A percentile compares a stretch with the other conserved stretches of the same genome.
phyloP scores from a whole-genome alignment of 345 rosid species.

The Euphorbia tirucalli region DNA sequence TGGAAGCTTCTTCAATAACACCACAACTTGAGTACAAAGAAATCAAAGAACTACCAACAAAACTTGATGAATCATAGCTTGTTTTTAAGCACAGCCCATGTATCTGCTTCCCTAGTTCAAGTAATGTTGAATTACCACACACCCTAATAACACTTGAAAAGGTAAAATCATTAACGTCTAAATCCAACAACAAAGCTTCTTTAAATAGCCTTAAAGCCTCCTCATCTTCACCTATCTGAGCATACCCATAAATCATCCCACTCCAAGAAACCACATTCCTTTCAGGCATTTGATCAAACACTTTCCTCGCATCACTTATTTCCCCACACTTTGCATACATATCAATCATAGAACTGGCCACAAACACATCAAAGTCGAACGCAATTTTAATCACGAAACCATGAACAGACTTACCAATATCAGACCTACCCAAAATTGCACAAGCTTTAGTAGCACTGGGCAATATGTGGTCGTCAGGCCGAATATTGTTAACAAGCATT shows the following conservation, averaged over 20 bases:
- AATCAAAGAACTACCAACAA: conserved; percentile 76
- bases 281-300: conserved; percentile 83
- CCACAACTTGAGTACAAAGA: conserved; percentile 83
- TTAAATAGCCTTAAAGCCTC: conserved; percentile 72
- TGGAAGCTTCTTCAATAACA: conserved; percentile 57
- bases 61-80: conserved; percentile 59
- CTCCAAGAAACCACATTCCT: conserved; percentile 92
- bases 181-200: conserved; percentile 45
- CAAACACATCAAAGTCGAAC: conserved; percentile 63
- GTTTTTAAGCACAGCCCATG: conserved; percentile 79
- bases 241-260: conserved; percentile 83
- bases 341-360: conserved; percentile 76
- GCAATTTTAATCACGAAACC: conserved; percentile 60
- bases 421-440: conserved; percentile 55
- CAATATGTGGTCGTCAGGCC: conserved; percentile 73
- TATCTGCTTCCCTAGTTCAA: conserved; percentile 82
- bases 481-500: conserved; percentile 42
- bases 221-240: conserved; percentile 67
- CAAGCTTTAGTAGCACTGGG: conserved; percentile 80
- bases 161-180: conserved; percentile 80
- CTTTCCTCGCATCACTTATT: conserved; percentile 49
- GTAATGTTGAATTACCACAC: conserved; percentile 64
- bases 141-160: conserved; percentile 72
- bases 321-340: conserved; percentile 83
- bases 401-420: conserved; percentile 60